These are phyloP conservation scores for Micractinium conductrix DNA, from an alignment of 139 green algal genomes.

Conservation along the genomic window DNA sequence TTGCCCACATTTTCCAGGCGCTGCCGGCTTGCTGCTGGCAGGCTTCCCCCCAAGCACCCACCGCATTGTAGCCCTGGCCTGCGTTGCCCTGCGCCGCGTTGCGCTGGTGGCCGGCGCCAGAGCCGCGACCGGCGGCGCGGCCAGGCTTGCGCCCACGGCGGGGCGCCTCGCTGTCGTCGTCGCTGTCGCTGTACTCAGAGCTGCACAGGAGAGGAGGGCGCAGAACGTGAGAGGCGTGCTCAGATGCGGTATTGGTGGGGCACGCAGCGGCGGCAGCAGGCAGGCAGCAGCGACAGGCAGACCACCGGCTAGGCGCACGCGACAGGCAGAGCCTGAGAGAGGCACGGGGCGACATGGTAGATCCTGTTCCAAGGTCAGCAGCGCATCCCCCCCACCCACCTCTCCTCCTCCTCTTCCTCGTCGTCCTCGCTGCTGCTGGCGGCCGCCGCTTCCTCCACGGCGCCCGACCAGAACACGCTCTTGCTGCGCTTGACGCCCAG, in stretches of 20 bases:
- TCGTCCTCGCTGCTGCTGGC: constrained; percentile 22
- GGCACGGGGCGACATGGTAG: too few species aligned
- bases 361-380: neutral
- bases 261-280: neutral
- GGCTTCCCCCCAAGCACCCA: too few species aligned
- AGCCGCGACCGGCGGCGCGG: constrained; percentile 3
- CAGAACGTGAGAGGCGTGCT: neutral
- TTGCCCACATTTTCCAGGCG: too few species aligned
- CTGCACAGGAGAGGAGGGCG: neutral
- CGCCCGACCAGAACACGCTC: constrained; percentile 6
- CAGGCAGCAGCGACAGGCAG: neutral
- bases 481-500: constrained; percentile 37
- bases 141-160: neutral
- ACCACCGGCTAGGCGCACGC: too few species aligned
- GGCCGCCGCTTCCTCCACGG: constrained; percentile 16
- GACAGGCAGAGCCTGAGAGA: too few species aligned
- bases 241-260: neutral
- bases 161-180: constrained; percentile 31
- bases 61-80: constrained; percentile 1
- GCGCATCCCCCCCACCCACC: neutral
- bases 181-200: constrained; percentile 35
- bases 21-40: too few species aligned
- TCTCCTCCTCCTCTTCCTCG: constrained; percentile 30
- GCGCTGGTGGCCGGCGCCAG: neutral
- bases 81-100: neutral